Percentiles rank a stretch among this genome's conserved stretches.
Conservation (phyloP, 148 eudicot species). For the Rhododendron vialii region DNA sequence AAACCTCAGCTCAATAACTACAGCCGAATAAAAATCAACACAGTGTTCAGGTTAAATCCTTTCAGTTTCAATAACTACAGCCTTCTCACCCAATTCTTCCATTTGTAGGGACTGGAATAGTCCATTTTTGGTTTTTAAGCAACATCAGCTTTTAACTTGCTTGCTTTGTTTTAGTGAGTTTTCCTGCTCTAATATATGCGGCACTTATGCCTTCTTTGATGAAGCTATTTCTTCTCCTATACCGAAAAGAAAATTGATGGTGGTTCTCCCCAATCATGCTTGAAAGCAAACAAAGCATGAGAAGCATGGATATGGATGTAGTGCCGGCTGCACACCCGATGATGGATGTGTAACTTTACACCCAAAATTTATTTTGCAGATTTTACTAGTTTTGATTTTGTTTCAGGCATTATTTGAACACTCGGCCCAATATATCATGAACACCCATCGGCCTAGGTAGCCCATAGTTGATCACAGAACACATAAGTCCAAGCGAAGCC, state of each 20-base stretch:
- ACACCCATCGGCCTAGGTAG: background rate
- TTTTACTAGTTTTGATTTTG: background rate
- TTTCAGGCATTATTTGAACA: background rate
- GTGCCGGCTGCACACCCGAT: background rate
- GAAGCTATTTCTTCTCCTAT: background rate
- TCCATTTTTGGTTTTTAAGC: background rate
- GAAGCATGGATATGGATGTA: background rate
- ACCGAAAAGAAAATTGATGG: background rate
- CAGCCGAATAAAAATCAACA: background rate
- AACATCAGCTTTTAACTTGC: background rate
- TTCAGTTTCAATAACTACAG: background rate
- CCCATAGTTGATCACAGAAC: background rate
- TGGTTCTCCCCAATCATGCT: background rate
- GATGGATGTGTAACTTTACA: background rate
- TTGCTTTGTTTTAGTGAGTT: background rate
- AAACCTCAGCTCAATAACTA: background rate
- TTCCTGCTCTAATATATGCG: background rate
- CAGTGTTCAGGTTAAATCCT: background rate
- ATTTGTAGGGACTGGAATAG: background rate
- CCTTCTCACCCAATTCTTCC: background rate
- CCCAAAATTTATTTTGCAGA: background rate
- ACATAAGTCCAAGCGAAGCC: too few species aligned
- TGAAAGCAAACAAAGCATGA: background rate
- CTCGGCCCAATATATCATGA: background rate
- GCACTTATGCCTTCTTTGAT: background rate